Percentiles rank a stretch among this genome's conserved stretches.
phyloP scores from a whole-genome alignment of 805 yeast species.

The Grigorovia humatica region DNA sequence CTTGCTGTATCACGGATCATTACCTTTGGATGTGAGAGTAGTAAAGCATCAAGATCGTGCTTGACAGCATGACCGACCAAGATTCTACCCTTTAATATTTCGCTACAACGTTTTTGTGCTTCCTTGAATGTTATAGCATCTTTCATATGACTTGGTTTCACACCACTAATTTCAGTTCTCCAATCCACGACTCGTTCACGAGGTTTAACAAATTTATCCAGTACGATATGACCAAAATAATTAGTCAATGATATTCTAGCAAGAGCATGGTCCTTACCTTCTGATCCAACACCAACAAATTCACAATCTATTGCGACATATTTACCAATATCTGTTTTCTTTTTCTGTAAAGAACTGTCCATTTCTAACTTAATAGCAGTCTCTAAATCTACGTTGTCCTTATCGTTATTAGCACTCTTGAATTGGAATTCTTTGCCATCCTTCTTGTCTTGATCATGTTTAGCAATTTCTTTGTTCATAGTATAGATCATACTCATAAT shows the following conservation, averaged over 20 bases:
- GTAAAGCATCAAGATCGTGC: constrained; percentile 63
- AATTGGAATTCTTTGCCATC: constrained; percentile 18
- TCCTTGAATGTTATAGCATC: constrained; percentile 55
- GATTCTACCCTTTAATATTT: constrained; percentile 43
- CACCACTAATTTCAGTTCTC: constrained; percentile 90
- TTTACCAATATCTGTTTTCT: constrained; percentile 48
- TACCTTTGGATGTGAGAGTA: constrained; percentile 54
- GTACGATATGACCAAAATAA: constrained; percentile 58
- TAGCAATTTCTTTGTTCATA: constrained; percentile 23
- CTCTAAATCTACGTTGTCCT: constrained; percentile 1
- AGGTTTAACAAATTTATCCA: constrained; percentile 72
- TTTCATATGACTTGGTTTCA: constrained; percentile 58
- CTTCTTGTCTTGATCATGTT: constrained; percentile 15
- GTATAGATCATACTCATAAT: constrained; percentile 24
- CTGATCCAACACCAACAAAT: constrained; percentile 82
- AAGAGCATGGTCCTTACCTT: constrained; percentile 57
- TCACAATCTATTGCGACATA: constrained; percentile 86
- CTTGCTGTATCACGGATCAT: constrained; percentile 66
- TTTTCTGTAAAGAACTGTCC: constrained; percentile 6
- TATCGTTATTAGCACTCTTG: constrained; percentile 1
- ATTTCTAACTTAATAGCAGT: not conserved
- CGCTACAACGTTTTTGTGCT: constrained; percentile 50
- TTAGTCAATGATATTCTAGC: constrained; percentile 87
- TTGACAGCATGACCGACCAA: constrained; percentile 80
- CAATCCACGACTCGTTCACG: constrained; percentile 71